These are phyloP conservation scores for Suillus alpinus DNA, from an alignment of 768 basidiomycete genomes.

Conservation along the genomic window DNA sequence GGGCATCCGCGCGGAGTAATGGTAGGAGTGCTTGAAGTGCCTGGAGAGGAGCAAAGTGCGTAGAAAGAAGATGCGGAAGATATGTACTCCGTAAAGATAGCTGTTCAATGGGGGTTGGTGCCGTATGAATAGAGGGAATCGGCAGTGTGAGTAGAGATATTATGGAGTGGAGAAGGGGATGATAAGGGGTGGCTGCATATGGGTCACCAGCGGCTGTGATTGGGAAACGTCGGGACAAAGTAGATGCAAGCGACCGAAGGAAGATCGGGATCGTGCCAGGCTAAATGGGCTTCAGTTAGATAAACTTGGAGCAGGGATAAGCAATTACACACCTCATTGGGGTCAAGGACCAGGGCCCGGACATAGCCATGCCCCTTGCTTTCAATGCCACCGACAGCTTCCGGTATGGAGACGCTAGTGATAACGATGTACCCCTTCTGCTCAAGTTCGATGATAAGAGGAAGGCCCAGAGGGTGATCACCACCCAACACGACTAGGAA, in stretches of 20 bases:
- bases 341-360: constrained; percentile 78
- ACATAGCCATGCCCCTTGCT: constrained; percentile 68
- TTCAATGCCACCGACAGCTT: constrained; percentile 65
- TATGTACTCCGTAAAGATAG: constrained; percentile 62
- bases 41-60: constrained; percentile 76
- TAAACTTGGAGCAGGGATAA: not conserved
- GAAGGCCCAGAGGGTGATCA: constrained; percentile 68
- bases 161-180: constrained; percentile 74
- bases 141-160: constrained; percentile 71
- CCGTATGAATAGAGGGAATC: constrained; percentile 30
- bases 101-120: constrained; percentile 66
- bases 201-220: constrained; percentile 79
- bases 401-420: constrained; percentile 68
- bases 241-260: constrained; percentile 76
- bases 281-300: constrained; percentile 36
- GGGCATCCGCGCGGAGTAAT: constrained; percentile 66
- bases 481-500: constrained; percentile 75
- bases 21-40: constrained; percentile 76
- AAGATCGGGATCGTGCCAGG: constrained; percentile 71
- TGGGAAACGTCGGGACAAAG: constrained; percentile 81
- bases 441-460: constrained; percentile 73
- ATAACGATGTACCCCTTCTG: constrained; percentile 81
- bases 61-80: constrained; percentile 67
- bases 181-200: constrained; percentile 59
- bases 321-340: constrained; percentile 55